Evolutionary conservation across 164 flowering plant genomes (phyloP), one percentile per base, ranked within the genome.

Genomic region (Sedum album): DNA sequence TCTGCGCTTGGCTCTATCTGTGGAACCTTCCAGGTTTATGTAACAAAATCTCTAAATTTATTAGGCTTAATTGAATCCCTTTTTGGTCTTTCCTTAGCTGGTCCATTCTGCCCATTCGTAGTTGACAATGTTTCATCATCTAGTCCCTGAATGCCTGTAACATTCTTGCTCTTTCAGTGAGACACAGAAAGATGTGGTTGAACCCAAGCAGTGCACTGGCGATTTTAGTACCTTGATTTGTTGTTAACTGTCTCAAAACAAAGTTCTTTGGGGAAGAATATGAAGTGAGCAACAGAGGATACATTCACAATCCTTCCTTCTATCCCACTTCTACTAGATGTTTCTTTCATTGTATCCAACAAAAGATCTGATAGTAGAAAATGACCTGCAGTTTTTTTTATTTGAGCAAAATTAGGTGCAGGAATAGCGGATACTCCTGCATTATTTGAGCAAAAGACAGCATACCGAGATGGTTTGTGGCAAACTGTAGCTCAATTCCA

Each of bases 261-360:
- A 62, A 62, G 31, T 31, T 39, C 66, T 31, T 62, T 21, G 1
- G 36, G 36, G 15, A 13, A 62, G 2, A 14, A 5, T 20, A 10
- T 6, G 4, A 14, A 5, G 14, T 61, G 65, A 61, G 36, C 65
- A 6, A 30, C 17, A 6, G 65, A 61, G 8, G 65, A 61, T 3
- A 61, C 35, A 30, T 60, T 60, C 64, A 60, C 64, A 25, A 60
- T 60, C 31, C 64, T 1, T 60, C 64, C 64, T 60, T 60, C 28
- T 31, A 25, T 60, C 31, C 25, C 25, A 17, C 65, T 61, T 25
- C 30, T 30, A 7, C 14, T 3, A 35, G 48, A 42, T 42, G 48
- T 42, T 13, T 42, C 21, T 31, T 35, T 65, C 67, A 65, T 36
- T 9, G 23, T 65, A 65, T 65, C 67, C 67, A 65, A 38, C 14